Conservation (phyloP, 148 eudicot genomes). For the Nepenthes gracilis region DNA sequence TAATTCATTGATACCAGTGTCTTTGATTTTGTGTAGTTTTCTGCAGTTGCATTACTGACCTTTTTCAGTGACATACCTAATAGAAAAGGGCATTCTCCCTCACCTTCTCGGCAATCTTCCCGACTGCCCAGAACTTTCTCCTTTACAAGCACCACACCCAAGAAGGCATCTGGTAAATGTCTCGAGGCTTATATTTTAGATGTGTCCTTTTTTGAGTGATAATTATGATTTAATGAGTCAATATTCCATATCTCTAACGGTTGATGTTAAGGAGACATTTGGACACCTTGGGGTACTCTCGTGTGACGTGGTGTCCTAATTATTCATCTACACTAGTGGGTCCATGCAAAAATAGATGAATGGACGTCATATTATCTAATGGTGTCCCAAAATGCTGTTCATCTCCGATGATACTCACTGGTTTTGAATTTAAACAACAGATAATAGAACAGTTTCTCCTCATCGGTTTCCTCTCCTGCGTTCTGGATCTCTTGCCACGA, state of each 20-base stretch:
- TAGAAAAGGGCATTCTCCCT: conserved; percentile 59
- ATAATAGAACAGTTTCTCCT: conserved; percentile 71
- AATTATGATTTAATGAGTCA: too few species aligned
- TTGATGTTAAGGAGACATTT: too few species aligned
- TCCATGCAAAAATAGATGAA: too few species aligned
- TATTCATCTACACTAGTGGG: too few species aligned
- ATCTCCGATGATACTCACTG: too few species aligned
- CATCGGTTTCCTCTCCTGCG: conserved; percentile 65
- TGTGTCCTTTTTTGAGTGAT: not conserved
- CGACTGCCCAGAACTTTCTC: conserved; percentile 43
- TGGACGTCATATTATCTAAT: too few species aligned
- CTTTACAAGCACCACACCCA: conserved; percentile 29
- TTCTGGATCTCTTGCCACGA: conserved; percentile 63
- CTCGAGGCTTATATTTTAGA: not conserved
- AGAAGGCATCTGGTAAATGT: conserved; percentile 50
- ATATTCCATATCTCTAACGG: too few species aligned
- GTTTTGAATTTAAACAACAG: conserved; percentile 13
- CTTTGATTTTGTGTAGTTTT: not conserved
- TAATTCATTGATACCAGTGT: not conserved
- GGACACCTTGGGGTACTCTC: not conserved
- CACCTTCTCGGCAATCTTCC: conserved; percentile 48
- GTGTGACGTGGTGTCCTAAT: not conserved
- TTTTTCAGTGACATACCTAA: conserved; percentile 4
- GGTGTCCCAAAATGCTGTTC: too few species aligned
- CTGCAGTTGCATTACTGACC: not conserved